Evolutionary conservation across 257 asterid genomes (phyloP).

Genomic region (Jacaranda copaia): DNA sequence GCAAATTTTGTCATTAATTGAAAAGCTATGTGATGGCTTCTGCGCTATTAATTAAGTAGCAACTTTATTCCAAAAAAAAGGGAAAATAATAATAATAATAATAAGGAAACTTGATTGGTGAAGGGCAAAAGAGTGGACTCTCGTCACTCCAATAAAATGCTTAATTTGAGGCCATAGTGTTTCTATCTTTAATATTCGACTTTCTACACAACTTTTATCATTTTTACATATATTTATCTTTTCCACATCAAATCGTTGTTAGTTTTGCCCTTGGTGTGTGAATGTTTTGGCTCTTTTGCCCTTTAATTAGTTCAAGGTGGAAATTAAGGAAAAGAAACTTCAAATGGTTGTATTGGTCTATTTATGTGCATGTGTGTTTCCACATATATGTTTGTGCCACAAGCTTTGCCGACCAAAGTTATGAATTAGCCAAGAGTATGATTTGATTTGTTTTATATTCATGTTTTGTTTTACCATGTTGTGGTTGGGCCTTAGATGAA

Average conservation of each 20-base stretch:
- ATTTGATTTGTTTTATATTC: too few species aligned
- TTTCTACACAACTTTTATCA: not conserved
- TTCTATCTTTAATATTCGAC: constrained; percentile 2
- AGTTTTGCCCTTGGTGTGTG: not conserved
- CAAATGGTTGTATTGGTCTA: not conserved
- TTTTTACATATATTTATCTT: not conserved
- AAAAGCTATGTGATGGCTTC: constrained; percentile 7
- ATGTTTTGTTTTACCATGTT: too few species aligned
- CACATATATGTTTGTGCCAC: not conserved
- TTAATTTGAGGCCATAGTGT: not conserved
- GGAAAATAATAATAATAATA: too few species aligned
- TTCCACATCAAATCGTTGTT: not conserved
- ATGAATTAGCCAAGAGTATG: not conserved
- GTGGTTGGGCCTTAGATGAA: too few species aligned
- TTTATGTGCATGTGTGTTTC: too few species aligned
- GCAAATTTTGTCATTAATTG: not conserved
- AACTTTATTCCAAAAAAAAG: not conserved
- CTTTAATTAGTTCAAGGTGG: constrained; percentile 3
- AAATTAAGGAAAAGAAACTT: constrained; percentile 1
- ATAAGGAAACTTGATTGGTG: constrained; percentile 4
- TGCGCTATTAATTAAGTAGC: not conserved
- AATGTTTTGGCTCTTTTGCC: not conserved
- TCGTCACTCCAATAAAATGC: not conserved
- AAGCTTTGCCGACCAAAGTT: not conserved
- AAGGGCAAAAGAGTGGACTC: not conserved